Conservation (phyloP, 768 basidiomycete species). For the Mycena leptocephala region DNA sequence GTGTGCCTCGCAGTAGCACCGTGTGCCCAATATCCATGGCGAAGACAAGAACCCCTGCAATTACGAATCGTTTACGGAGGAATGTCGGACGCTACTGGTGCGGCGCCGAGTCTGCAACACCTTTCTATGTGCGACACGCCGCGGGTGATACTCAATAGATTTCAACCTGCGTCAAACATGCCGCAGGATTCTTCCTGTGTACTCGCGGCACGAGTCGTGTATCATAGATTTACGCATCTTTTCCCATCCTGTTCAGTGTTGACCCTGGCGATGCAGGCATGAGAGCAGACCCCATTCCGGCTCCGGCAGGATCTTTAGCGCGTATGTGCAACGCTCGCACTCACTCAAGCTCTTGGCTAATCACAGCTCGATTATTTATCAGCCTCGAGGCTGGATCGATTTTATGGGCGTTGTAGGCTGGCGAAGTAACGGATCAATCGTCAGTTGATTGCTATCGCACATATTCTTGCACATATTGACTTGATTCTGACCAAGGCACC, state of each 20-base stretch:
- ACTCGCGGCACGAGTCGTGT: no score
- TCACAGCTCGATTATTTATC: slow-evolving; percentile 10
- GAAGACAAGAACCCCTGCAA: no score
- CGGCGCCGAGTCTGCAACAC: no score
- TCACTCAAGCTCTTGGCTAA: neutral
- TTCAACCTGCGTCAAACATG: no score
- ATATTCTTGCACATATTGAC: no score
- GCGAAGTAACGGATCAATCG: slow-evolving; percentile 6
- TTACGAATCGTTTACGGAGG: neutral
- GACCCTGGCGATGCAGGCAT: neutral
- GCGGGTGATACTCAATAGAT: no score
- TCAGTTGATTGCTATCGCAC: slow-evolving; percentile 30
- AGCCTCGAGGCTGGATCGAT: neutral
- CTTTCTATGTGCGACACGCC: no score
- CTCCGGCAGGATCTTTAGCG: neutral
- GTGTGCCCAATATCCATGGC: no score
- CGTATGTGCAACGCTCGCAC: neutral
- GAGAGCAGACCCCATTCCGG: neutral
- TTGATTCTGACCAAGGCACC: neutral
- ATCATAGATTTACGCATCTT: no score
- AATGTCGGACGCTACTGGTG: neutral
- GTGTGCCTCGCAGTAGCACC: no score
- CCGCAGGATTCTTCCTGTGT: no score
- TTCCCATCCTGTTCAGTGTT: neutral
- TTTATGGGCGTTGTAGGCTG: neutral